Conservation (phyloP, 2,329 filamentous ascomycete genomes). For the Rutstroemia sp. region DNA sequence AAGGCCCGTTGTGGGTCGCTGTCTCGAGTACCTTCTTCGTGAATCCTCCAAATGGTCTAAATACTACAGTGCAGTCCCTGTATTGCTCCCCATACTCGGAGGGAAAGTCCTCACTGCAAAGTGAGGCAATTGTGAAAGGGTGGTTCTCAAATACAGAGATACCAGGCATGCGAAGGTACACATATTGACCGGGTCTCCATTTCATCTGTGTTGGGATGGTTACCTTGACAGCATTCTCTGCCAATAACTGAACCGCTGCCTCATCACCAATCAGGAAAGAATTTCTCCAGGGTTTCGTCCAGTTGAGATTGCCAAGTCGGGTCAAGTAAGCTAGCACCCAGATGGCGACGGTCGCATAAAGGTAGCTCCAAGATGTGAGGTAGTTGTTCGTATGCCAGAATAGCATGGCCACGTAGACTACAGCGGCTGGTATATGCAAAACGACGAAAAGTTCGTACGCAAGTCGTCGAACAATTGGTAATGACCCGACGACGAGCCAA, state of each 20-base stretch:
- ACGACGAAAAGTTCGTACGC: conserved; percentile 83
- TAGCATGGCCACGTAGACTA: conserved; percentile 73
- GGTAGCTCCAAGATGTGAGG: conserved; percentile 81
- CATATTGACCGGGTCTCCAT: conserved; percentile 90
- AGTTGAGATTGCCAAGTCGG: conserved; percentile 82
- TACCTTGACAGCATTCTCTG: conserved; percentile 91
- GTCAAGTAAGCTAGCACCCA: conserved; percentile 68
- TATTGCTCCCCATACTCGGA: conserved; percentile 86
- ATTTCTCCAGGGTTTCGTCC: conserved; percentile 70
- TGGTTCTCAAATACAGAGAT: conserved; percentile 90
- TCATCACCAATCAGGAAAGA: conserved; percentile 87
- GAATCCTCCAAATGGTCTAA: conserved; percentile 86
- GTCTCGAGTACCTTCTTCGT: conserved; percentile 78
- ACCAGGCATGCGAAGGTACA: conserved; percentile 89
- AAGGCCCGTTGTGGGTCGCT: conserved; percentile 77
- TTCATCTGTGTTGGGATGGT: conserved; percentile 89
- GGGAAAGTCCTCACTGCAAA: conserved; percentile 89
- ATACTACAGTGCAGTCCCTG: conserved; percentile 82
- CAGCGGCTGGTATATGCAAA: conserved; percentile 73
- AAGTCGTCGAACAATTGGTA: conserved; percentile 67
- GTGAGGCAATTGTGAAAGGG: conserved; percentile 87
- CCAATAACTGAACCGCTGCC: conserved; percentile 79
- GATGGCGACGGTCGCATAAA: conserved; percentile 73
- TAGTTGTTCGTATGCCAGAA: conserved; percentile 98
- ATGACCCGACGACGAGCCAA: conserved; percentile 78